These are phyloP conservation scores for Berberis thunbergii DNA, from an alignment of 164 flowering plant genomes.

Conservation along the genomic window DNA sequence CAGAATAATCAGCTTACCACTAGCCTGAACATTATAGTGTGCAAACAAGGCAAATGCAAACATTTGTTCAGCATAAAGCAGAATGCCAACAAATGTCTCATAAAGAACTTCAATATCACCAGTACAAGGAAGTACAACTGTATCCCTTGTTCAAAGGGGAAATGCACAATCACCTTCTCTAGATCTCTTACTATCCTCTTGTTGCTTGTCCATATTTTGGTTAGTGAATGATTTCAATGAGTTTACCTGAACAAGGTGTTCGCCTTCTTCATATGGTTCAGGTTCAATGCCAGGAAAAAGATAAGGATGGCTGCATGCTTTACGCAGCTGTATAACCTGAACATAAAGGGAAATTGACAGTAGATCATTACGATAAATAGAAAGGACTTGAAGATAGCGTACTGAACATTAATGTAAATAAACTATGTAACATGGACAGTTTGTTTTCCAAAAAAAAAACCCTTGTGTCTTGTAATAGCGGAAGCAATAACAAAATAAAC, in stretches of 20 bases:
- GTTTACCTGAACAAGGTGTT: slow-evolving; percentile 83
- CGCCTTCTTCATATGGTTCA: slow-evolving; percentile 95
- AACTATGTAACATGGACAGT: too few species aligned
- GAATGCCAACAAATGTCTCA: too few species aligned
- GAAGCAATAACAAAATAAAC: not conserved
- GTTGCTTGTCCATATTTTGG: not conserved
- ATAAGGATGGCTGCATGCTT: slow-evolving; percentile 96
- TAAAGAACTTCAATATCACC: too few species aligned
- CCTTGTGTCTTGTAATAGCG: slow-evolving; percentile 2
- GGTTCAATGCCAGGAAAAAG: slow-evolving; percentile 97
- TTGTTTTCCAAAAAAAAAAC: not conserved
- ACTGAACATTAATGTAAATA: not conserved
- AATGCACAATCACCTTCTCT: not conserved
- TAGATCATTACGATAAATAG: slow-evolving; percentile 3
- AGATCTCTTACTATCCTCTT: not conserved
- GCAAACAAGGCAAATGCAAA: not conserved
- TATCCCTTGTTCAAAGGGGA: not conserved
- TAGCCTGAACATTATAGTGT: slow-evolving; percentile 44
- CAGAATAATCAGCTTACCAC: slow-evolving; percentile 82
- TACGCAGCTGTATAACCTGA: slow-evolving; percentile 85
- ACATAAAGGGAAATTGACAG: slow-evolving; percentile 1
- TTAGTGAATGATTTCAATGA: not conserved
- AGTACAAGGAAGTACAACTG: too few species aligned
- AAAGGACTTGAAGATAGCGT: too few species aligned
- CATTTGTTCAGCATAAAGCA: slow-evolving; percentile 1